Base-by-base conservation (phyloP, 805 yeast species). In the Metschnikowia similis region DNA sequence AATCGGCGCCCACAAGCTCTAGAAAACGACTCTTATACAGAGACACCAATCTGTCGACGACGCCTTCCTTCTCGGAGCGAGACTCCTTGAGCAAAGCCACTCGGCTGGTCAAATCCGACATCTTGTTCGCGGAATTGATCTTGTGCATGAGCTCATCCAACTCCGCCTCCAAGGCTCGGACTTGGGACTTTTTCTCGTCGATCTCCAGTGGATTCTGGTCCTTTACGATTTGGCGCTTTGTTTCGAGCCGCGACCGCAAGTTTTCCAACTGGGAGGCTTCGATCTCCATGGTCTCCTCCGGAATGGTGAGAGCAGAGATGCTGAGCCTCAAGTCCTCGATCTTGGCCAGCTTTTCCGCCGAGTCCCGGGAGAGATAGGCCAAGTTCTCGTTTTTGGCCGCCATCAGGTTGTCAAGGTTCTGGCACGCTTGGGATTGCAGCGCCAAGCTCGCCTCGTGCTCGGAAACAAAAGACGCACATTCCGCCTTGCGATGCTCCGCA, bases 41-140 rank as follows among this genome's bases (percentile, higher is more conserved):
- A 0, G 58, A 59, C 1, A 66, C 42, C 6, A 75, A 52, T 13
- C 68, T 65, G 0, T 59, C 48, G 6, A 72, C 45, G 1, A 69
- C 66, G 4, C 55, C 55, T 11, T 58, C 56, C 41, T 69, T 73
- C 35, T 66, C 59, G 1, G 50, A 59, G 2, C 63, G 56, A 9
- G 78, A 73, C 31, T 78, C 82, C 17, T 62, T 59, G 31, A 79
- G 55, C 14, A 83, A 58, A 0, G 75, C 70, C 3, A 82, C 58
- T 53, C 79, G 81, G 0, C 89, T 85, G 52, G 79, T 70, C 2
- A 75, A 57, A 44, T 83, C 90, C 0, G 86, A 71, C 58, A 81
- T 85, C 56, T 77, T 75, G 56, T 80, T 84, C 3, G 79, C 74
- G 13, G 69, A 66, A 4, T 79, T 60, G 11, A 87, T 70, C 17